Evolutionary conservation across 345 rosid species (phyloP), one percentile per base, ranked within the genome.

Genomic region (Gossypium rotundifolium): DNA sequence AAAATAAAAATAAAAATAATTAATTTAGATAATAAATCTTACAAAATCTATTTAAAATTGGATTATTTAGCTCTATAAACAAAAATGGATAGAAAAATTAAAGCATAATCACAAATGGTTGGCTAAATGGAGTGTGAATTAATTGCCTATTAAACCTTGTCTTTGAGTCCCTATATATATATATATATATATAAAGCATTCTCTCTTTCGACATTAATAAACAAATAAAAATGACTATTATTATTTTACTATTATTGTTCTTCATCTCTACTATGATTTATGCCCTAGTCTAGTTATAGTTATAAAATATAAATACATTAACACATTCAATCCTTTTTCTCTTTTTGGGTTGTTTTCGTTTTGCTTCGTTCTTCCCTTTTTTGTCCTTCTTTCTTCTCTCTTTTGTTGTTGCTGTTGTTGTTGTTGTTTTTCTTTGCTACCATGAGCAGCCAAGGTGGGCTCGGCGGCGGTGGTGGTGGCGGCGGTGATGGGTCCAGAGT

Each of bases 381-480:
- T 45, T 74, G 40, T 33, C 64, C 51, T 40, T 27, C 13, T 76
- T 3, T 11, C 12, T 8, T 45, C 27, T 46, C 72, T 18, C 59
- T 69, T 14, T 63, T 44, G n/a, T 42, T 46, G 0, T 70, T 16
- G 63, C 69, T 20, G 63, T 53, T 33, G 0, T 23, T 23, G 25
- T 25, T 25, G 29, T 27, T 27, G 7, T 62, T 68, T 46, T 66
- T 25, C 40, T 40, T 65, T 22, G 62, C 29, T 72, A 84, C 72
- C 74, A 87, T 85, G 87, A 87, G 84, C 81, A 83, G 79, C 77
- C 76, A 80, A 81, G 88, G 85, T 81, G 88, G 83, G 12, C 40
- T 5, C 40, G 84, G 78, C 11, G 67, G 77, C 73, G 74, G 81
- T 76, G 87, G 83, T 81, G 87, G 81, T 11, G 42, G 71, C 7